These are phyloP conservation scores for Beauveria medogensis DNA, from an alignment of 2,329 filamentous ascomycete genomes.

Conservation along the genomic window DNA sequence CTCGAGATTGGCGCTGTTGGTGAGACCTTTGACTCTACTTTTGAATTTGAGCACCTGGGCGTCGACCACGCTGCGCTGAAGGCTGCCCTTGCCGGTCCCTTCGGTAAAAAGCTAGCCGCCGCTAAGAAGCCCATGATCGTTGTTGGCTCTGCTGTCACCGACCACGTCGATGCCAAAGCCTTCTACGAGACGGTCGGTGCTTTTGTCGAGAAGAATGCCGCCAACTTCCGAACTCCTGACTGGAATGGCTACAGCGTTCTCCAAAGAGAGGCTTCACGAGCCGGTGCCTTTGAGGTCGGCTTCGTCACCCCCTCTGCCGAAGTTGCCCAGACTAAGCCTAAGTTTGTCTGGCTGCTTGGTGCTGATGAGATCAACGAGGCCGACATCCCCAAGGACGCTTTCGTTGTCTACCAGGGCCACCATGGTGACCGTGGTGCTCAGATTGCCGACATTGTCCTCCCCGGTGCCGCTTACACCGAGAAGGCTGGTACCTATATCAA, in stretches of 20 bases:
- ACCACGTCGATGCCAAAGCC: slow-evolving; percentile 84
- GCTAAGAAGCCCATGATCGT: slow-evolving; percentile 96
- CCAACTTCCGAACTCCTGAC: slow-evolving; percentile 78
- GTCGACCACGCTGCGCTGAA: slow-evolving; percentile 72
- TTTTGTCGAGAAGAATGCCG: slow-evolving; percentile 89
- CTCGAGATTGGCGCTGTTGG: slow-evolving; percentile 88
- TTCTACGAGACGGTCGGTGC: slow-evolving; percentile 85
- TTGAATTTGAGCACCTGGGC: slow-evolving; percentile 89
- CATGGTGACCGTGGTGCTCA: slow-evolving; percentile 92
- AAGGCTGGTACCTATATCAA: slow-evolving; percentile 95
- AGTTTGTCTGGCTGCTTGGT: slow-evolving; percentile 94
- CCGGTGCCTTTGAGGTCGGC: slow-evolving; percentile 90
- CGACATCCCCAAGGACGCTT: slow-evolving; percentile 91
- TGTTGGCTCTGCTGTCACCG: slow-evolving; percentile 82
- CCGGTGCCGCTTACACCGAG: slow-evolving; percentile 92
- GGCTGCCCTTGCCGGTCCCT: slow-evolving; percentile 73
- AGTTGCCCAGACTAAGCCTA: slow-evolving; percentile 78
- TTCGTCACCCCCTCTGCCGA: slow-evolving; percentile 79
- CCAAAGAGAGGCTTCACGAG: slow-evolving; percentile 84
- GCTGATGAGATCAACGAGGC: slow-evolving; percentile 81
- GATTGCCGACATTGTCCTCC: slow-evolving; percentile 87
- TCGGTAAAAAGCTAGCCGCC: slow-evolving; percentile 82
- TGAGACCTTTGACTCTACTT: slow-evolving; percentile 86
- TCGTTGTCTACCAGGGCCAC: slow-evolving; percentile 96
- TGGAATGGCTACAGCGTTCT: slow-evolving; percentile 98